These are phyloP conservation scores for Silene vulgaris DNA, from an alignment of 179 eudicot species.

Conservation along the genomic window DNA sequence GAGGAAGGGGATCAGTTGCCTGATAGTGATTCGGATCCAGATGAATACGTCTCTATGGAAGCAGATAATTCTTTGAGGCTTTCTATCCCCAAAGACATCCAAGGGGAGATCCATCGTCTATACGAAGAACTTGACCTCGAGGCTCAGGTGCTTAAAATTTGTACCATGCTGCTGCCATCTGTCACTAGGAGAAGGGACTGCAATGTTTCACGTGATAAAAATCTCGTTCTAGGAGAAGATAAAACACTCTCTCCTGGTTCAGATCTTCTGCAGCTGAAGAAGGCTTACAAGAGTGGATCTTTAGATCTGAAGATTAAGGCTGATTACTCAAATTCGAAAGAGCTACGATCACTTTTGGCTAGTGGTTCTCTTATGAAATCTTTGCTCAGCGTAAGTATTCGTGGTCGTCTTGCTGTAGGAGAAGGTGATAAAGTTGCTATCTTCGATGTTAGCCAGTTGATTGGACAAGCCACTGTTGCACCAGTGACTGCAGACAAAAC, in stretches of 20 bases:
- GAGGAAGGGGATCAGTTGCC: slow-evolving; percentile 88
- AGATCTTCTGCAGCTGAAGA: slow-evolving; percentile 87
- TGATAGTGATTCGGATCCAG: slow-evolving; percentile 94
- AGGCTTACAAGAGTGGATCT: slow-evolving; percentile 97
- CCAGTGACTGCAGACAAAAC: slow-evolving; percentile 98
- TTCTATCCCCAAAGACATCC: slow-evolving; percentile 65
- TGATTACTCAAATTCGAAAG: slow-evolving; percentile 93
- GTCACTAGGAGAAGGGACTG: slow-evolving; percentile 69
- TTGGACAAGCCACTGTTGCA: slow-evolving; percentile 93
- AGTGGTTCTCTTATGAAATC: slow-evolving; percentile 95
- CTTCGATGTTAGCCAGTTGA: slow-evolving; percentile 97
- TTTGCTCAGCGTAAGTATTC: slow-evolving; percentile 75
- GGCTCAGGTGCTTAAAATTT: slow-evolving; percentile 66
- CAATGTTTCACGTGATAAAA: slow-evolving; percentile 59
- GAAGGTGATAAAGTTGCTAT: slow-evolving; percentile 99
- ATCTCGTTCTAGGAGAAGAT: slow-evolving; percentile 53
- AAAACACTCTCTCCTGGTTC: slow-evolving; percentile 54
- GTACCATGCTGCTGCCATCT: slow-evolving; percentile 64
- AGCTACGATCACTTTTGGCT: slow-evolving; percentile 76
- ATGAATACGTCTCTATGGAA: slow-evolving; percentile 63
- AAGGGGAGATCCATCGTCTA: slow-evolving; percentile 54
- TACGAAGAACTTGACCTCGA: slow-evolving; percentile 82
- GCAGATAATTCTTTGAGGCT: slow-evolving; percentile 58
- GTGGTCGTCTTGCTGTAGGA: slow-evolving; percentile 98
- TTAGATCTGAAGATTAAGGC: slow-evolving; percentile 92